These are phyloP conservation scores for Xylaria hypoxylon DNA, from an alignment of 2,329 filamentous ascomycete species.

Conservation along the genomic window DNA sequence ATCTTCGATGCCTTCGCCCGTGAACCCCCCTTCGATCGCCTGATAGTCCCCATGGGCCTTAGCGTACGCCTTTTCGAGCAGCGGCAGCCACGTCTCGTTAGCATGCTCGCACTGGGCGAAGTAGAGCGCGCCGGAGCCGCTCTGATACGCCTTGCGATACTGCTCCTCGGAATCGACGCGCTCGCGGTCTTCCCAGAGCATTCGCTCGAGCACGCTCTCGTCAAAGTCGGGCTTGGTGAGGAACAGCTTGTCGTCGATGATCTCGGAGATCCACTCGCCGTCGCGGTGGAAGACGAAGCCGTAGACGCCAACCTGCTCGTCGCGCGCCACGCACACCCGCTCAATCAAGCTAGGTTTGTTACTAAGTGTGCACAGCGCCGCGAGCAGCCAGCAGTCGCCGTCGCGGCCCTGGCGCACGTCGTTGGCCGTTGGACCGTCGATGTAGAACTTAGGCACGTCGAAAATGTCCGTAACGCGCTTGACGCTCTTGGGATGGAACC, in stretches of 20 bases:
- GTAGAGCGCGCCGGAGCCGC: conserved; percentile 75
- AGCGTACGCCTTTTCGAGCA: conserved; percentile 79
- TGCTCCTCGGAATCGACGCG: conserved; percentile 66
- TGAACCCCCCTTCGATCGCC: conserved; percentile 76
- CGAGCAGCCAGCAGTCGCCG: conserved; percentile 89
- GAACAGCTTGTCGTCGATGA: conserved; percentile 69
- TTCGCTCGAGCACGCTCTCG: conserved; percentile 63
- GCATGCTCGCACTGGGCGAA: conserved; percentile 76
- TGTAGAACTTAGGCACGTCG: conserved; percentile 79
- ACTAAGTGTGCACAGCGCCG: conserved; percentile 80
- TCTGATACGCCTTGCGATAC: conserved; percentile 73
- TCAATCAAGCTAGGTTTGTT: conserved; percentile 80
- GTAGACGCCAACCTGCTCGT: conserved; percentile 82
- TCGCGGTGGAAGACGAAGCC: conserved; percentile 88
- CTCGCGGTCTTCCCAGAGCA: conserved; percentile 59
- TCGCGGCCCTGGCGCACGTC: conserved; percentile 83
- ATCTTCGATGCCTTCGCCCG: conserved; percentile 69
- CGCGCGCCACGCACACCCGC: conserved; percentile 76
- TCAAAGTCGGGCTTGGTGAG: conserved; percentile 71
- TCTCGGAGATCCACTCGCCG: conserved; percentile 75
- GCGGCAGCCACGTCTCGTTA: conserved; percentile 78
- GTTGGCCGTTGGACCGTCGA: conserved; percentile 79
- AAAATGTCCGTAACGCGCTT: conserved; percentile 82
- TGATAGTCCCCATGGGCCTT: conserved; percentile 81
- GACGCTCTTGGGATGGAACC: conserved; percentile 63